phyloP scores from a whole-genome alignment of 306 rosid species.

The Dryas alaskensis region DNA sequence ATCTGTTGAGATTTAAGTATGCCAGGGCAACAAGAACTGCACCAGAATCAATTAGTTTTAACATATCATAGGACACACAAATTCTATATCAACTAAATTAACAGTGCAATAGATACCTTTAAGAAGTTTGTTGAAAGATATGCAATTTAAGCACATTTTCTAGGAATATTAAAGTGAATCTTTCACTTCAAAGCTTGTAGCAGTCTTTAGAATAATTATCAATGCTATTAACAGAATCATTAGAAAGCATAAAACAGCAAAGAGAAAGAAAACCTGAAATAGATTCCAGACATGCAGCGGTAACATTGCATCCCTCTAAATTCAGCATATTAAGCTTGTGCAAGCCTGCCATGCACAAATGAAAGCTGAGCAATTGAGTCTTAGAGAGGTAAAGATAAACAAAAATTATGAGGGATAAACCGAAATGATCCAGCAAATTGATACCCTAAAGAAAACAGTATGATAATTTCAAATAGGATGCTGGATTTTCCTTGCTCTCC shows the following conservation, averaged over 20 bases:
- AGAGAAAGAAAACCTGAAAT: conserved; percentile 43
- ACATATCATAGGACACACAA: background rate
- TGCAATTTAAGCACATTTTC: background rate
- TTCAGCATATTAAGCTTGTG: conserved; percentile 51
- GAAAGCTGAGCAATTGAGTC: conserved; percentile 10
- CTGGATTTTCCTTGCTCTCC: background rate
- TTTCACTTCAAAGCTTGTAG: background rate
- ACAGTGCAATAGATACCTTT: background rate
- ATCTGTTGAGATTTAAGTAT: conserved; percentile 65
- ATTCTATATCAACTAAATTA: background rate
- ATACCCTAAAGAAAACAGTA: background rate
- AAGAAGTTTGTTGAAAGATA: background rate
- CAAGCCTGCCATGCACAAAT: conserved; percentile 48
- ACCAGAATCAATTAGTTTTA: background rate
- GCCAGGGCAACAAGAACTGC: conserved; percentile 54
- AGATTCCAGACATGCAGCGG: conserved; percentile 51
- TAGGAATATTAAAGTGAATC: conserved; percentile 1
- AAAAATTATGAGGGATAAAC: background rate
- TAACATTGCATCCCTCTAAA: conserved; percentile 61
- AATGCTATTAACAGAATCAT: background rate
- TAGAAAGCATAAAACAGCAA: background rate
- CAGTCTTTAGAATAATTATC: background rate
- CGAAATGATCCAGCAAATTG: conserved; percentile 4
- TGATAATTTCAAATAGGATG: background rate
- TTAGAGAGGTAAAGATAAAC: conserved; percentile 12